Evolutionary conservation across 768 basidiomycete species (phyloP).

Genomic region (Artomyces pyxidatus): DNA sequence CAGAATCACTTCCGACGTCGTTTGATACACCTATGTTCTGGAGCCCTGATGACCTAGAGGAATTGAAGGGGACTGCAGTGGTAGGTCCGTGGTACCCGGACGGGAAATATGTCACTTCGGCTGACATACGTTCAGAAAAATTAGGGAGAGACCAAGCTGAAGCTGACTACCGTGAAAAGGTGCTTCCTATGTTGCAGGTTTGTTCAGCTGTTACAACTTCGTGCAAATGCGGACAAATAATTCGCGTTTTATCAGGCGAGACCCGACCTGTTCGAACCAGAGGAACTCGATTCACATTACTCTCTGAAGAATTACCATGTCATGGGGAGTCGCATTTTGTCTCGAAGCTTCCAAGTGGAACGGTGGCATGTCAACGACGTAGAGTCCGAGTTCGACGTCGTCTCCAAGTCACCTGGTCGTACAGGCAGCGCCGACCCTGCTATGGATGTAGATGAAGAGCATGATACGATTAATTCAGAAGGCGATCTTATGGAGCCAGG

Average conservation of each 20-base stretch:
- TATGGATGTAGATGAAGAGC: slow-evolving; percentile 24
- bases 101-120: not conserved
- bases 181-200: slow-evolving; percentile 69
- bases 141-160: slow-evolving; percentile 82
- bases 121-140: slow-evolving; percentile 46
- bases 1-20: slow-evolving; percentile 56
- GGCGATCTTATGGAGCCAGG: no score
- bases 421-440: slow-evolving; percentile 32
- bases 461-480: no score
- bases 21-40: slow-evolving; percentile 98
- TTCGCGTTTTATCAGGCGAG: slow-evolving; percentile 39
- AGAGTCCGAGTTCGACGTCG: no score
- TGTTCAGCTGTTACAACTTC: slow-evolving; percentile 14
- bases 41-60: slow-evolving; percentile 60
- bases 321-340: slow-evolving; percentile 88
- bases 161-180: slow-evolving; percentile 53
- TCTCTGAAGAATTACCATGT: slow-evolving; percentile 72
- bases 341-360: slow-evolving; percentile 84
- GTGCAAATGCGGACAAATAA: not conserved
- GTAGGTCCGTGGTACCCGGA: slow-evolving; percentile 77
- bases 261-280: slow-evolving; percentile 58
- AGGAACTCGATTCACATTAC: slow-evolving; percentile 38
- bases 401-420: no score
- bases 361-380: no score
- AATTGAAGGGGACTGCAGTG: slow-evolving; percentile 80